Evolutionary conservation across 202 grass and related monocot species (phyloP).

Genomic region (Digitaria exilis): DNA sequence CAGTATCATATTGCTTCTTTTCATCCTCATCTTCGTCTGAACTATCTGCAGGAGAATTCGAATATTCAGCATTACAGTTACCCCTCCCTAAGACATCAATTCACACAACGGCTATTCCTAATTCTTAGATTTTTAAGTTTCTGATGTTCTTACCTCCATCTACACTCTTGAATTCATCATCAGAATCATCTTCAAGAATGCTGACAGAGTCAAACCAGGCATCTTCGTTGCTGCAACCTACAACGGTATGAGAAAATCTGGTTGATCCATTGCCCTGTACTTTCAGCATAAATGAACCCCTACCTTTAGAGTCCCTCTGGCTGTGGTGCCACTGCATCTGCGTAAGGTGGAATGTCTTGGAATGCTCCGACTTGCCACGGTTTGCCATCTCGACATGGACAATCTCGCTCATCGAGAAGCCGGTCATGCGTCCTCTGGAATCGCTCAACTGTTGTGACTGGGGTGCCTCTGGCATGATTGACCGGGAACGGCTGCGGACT

Average conservation of each 20-base stretch:
- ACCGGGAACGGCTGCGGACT: constrained; percentile 13
- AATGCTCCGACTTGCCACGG: constrained; percentile 53
- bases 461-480: constrained; percentile 51
- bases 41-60: constrained; percentile 41
- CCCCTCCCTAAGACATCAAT: not conserved
- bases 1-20: constrained; percentile 50
- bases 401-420: constrained; percentile 71
- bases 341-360: constrained; percentile 73
- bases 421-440: constrained; percentile 43
- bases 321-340: constrained; percentile 91
- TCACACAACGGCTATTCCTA: not conserved
- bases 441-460: constrained; percentile 45
- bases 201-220: constrained; percentile 94
- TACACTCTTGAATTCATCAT: constrained; percentile 89
- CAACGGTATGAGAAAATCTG: constrained; percentile 21
- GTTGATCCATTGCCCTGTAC: constrained; percentile 13
- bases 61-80: not conserved
- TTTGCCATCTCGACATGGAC: constrained; percentile 64
- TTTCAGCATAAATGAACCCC: constrained; percentile 12
- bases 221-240: constrained; percentile 89
- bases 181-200: constrained; percentile 86
- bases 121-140: not conserved
- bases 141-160: constrained; percentile 59
- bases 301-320: constrained; percentile 70
- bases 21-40: constrained; percentile 42